phyloP scores from a whole-genome alignment of 2,329 filamentous ascomycete genomes.

The Coniochaeta sp. region DNA sequence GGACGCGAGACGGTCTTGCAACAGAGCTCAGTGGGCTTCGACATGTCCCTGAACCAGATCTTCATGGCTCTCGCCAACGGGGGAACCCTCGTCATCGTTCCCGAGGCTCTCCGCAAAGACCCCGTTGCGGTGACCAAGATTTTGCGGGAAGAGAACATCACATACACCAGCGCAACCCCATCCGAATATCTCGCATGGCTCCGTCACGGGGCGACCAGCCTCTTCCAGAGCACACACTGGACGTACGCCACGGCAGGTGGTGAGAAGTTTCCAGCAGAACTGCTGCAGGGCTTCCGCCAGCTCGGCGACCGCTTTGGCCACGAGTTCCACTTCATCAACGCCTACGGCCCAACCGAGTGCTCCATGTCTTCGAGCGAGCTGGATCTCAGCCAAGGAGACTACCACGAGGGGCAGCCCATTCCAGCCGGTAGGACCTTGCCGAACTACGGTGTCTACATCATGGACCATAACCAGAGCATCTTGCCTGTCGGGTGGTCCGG shows the following conservation, averaged over 20 bases:
- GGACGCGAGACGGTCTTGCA: constrained; percentile 22
- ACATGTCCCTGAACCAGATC: constrained; percentile 23
- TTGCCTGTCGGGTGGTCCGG: constrained; percentile 31
- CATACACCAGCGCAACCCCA: constrained; percentile 24
- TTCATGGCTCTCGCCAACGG: constrained; percentile 22
- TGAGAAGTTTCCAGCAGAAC: constrained; percentile 14
- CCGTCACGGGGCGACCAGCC: constrained; percentile 8
- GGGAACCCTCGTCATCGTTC: constrained; percentile 23
- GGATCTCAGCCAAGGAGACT: constrained; percentile 1
- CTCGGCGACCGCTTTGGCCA: not conserved
- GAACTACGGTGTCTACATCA: constrained; percentile 29
- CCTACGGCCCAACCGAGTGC: constrained; percentile 20
- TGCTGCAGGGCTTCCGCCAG: constrained; percentile 7
- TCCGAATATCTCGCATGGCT: constrained; percentile 24
- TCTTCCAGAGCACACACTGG: constrained; percentile 18
- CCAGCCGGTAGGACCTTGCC: constrained; percentile 20
- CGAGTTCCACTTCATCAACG: constrained; percentile 15
- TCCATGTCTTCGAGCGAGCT: constrained; percentile 9
- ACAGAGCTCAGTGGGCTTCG: constrained; percentile 26
- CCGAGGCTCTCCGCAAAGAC: constrained; percentile 21
- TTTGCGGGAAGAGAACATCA: constrained; percentile 22
- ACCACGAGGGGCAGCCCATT: not conserved
- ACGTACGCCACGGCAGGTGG: constrained; percentile 22
- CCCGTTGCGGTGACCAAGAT: constrained; percentile 20
- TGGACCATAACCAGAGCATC: constrained; percentile 25